phyloP scores from a whole-genome alignment of 2,329 filamentous ascomycete genomes.

The Curvularia eragrostidis region DNA sequence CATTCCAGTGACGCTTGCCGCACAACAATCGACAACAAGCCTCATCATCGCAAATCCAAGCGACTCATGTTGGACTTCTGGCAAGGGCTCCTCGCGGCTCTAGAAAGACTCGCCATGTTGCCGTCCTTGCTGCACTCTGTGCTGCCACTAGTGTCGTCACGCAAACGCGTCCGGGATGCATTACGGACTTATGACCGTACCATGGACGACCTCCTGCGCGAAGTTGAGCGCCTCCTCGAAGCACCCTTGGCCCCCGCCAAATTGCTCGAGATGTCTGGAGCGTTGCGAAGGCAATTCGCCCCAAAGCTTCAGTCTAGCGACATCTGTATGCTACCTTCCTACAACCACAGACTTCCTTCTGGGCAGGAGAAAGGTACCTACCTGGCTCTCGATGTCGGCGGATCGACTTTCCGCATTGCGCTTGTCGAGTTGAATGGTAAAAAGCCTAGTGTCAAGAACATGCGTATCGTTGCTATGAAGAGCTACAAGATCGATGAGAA shows the following conservation, averaged over 20 bases:
- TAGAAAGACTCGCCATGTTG: conserved; percentile 50
- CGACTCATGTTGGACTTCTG: conserved; percentile 51
- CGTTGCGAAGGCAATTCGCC: conserved; percentile 60
- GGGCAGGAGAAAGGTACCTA: conserved; percentile 66
- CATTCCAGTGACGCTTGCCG: conserved; percentile 29
- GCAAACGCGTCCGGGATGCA: conserved; percentile 48
- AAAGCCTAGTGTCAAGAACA: conserved; percentile 51
- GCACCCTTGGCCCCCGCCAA: conserved; percentile 51
- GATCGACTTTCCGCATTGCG: conserved; percentile 70
- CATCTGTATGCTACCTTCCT: conserved; percentile 70
- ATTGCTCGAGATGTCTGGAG: conserved; percentile 54
- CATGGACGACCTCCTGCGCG: conserved; percentile 57
- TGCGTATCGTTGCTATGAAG: conserved; percentile 63
- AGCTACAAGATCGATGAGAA: conserved; percentile 63
- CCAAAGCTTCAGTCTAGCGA: conserved; percentile 62
- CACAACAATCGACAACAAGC: conserved; percentile 23
- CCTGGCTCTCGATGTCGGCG: conserved; percentile 68
- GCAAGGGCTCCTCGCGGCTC: conserved; percentile 48
- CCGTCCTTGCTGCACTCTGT: conserved; percentile 50
- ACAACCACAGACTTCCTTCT: conserved; percentile 66
- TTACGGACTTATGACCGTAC: conserved; percentile 52
- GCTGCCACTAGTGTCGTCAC: conserved; percentile 43
- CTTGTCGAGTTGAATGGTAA: conserved; percentile 63
- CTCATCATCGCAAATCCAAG: conserved; percentile 39
- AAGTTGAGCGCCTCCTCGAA: conserved; percentile 54